Evolutionary conservation across 176 grass and related monocot species (phyloP).

Genomic region (Alloteropsis semialata): DNA sequence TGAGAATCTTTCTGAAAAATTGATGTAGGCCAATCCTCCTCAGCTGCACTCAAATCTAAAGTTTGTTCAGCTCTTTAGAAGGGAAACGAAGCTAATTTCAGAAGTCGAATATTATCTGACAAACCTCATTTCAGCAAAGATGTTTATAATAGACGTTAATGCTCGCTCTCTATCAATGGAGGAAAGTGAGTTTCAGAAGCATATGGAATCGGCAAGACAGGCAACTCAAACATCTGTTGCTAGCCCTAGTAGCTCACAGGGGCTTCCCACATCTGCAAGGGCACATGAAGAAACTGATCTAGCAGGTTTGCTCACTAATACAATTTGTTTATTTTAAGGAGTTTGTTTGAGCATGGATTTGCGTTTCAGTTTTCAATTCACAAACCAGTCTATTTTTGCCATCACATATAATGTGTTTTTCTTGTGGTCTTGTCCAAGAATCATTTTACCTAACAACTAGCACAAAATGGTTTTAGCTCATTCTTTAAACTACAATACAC

Average conservation of each 20-base stretch:
- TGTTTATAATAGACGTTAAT: conserved; percentile 80
- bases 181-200: conserved; percentile 68
- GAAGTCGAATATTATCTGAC: conserved; percentile 95
- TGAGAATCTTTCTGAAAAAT: conserved; percentile 7
- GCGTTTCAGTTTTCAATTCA: not conserved
- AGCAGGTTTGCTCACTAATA: conserved; percentile 33
- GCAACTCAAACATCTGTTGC: conserved; percentile 43
- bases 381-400: not conserved
- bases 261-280: conserved; percentile 4
- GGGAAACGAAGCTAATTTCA: conserved; percentile 83
- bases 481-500: not conserved
- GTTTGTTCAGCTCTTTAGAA: conserved; percentile 87
- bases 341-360: not conserved
- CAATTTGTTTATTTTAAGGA: not conserved
- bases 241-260: conserved; percentile 32
- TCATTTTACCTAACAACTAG: not conserved
- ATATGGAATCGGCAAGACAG: conserved; percentile 68
- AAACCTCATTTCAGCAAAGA: conserved; percentile 85
- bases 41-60: conserved; percentile 92
- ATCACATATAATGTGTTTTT: not conserved
- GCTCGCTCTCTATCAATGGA: conserved; percentile 68
- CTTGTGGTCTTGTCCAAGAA: not conserved
- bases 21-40: conserved; percentile 83
- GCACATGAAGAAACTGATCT: conserved; percentile 31
- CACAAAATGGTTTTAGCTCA: not conserved